Base-by-base conservation (phyloP, 352 stramenopile genomes). In the Globisporangium ultimum region DNA sequence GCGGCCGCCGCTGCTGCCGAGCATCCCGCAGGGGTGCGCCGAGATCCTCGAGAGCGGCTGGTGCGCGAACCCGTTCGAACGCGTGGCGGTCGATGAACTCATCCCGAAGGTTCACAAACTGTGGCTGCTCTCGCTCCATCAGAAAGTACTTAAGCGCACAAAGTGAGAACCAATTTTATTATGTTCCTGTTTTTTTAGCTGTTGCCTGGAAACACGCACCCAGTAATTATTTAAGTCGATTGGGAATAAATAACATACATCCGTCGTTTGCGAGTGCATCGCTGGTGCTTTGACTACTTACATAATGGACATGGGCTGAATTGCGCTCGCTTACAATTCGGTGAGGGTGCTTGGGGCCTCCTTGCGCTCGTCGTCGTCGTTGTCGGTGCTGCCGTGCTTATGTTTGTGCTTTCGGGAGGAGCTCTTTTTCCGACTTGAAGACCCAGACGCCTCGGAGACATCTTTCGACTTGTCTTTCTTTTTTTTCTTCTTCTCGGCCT, bases 41-140 rank as follows among this genome's bases (percentile, higher is more conserved):
- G 72, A 89, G 32, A 87, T 95, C 48, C 71, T 95, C 32, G 76
- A 86, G 40, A 72, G 73, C 46, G 85, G 83, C 3, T 95, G 85
- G 85, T 67, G 74, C 3, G 67, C 83, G 0, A 89, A 91, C 46
- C 79, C 85, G 13, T 64, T 64, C n/a, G 76, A 95, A 20, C 80
- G 85, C n/a, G 71, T 90, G 24, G 72, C 81, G 5, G 78, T 89
- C 0, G 80, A 88, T 24, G 79, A 91, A 22, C 87, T 95, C 40
- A 88, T 93, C 24, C 67, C 82, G 17, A 80, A 78, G 48, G 83
- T 95, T 21, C 82, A 92, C 50, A 72, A 81, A 20, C 67, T 94
- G 36, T 94, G 84, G 83, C 60, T 91, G 28, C 70, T 88, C 14
- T 89, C 81, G 45, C 70, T 88, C 22, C 84, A 93, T 46, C 81